These are phyloP conservation scores for Dryas integrifolia DNA, from an alignment of 331 rosid species.

Conservation along the genomic window DNA sequence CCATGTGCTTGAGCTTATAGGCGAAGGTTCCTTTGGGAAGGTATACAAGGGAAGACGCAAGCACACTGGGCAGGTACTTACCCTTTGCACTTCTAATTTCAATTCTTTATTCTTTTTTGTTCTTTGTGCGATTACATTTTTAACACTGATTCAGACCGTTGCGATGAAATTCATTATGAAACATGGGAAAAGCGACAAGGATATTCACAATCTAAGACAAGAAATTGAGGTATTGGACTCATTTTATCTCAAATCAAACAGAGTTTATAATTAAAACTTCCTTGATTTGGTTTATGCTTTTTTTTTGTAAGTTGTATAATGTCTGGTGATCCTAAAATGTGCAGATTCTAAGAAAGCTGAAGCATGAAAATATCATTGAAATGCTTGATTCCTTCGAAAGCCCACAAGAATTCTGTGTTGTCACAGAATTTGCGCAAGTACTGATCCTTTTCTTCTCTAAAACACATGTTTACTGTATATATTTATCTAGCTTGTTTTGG, in stretches of 20 bases:
- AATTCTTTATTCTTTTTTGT: background rate
- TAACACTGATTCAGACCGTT: slow-evolving; percentile 55
- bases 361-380: slow-evolving; percentile 91
- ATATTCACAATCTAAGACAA: slow-evolving; percentile 82
- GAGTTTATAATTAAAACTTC: background rate
- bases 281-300: background rate
- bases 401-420: slow-evolving; percentile 94
- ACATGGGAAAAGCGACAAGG: slow-evolving; percentile 93
- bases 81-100: background rate
- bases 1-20: slow-evolving; percentile 96
- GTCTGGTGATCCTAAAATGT: slow-evolving; percentile 17
- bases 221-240: slow-evolving; percentile 73
- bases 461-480: background rate
- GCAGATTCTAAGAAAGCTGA: slow-evolving; percentile 88
- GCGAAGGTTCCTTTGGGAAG: slow-evolving; percentile 98
- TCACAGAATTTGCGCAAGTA: slow-evolving; percentile 94
- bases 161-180: slow-evolving; percentile 98
- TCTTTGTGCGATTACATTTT: background rate
- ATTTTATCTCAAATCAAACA: background rate
- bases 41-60: slow-evolving; percentile 94
- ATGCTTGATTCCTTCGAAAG: slow-evolving; percentile 98
- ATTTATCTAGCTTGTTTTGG: background rate
- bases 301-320: slow-evolving; percentile 10
- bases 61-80: slow-evolving; percentile 69
- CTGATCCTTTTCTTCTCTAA: slow-evolving; percentile 22